Evolutionary conservation across 257 asterid species (phyloP), one percentile per base, ranked within the genome.

Genomic region (Cinchona pubescens): DNA sequence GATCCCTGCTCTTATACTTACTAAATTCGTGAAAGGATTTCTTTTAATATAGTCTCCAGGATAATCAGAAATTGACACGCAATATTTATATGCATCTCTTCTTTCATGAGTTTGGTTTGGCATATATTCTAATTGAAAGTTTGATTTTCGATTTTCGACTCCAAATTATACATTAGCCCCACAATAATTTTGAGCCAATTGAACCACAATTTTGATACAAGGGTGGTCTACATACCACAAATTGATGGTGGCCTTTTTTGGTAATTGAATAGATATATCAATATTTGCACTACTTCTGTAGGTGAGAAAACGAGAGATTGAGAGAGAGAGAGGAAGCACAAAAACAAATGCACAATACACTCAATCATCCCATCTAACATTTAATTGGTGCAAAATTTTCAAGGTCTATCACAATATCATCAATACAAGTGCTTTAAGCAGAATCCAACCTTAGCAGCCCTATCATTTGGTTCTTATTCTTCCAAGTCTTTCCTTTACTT

Each of bases 401-500:
- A 67, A 70, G 75, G 48, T 61, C 65, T 40, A 46, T 64, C 69
- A 15, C 69, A 61, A 67, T 74, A 40, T 78, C 75, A 75, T 45
- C 67, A 76, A 30, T 34, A 4, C 40, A 18, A 59, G 67, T 61
- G 56, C 14, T 48, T 32, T 32, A 21, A 35, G 32, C 35, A 49
- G 68, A 21, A 53, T 45, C 34, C 48, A 4, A 38, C 49, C 45
- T n/a, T n/a, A n/a, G n/a, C n/a, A n/a, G n/a, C n/a, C n/a, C n/a
- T 67, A 63, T 72, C 81, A 79, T 77, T 77, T 82, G 87, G 85
- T 56, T 78, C 80, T 78, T 78, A 51, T 78, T 80, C 79, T 66
- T 82, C 89, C 89, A 82, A 78, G 83, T 82, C 82, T 73, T 79
- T 66, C n/a, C n/a, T 67, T 59, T 38, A 7, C 76, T 75, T 67